These are phyloP conservation scores for Pezicula carpinea DNA, from an alignment of 2,329 filamentous ascomycete species.

Conservation along the genomic window DNA sequence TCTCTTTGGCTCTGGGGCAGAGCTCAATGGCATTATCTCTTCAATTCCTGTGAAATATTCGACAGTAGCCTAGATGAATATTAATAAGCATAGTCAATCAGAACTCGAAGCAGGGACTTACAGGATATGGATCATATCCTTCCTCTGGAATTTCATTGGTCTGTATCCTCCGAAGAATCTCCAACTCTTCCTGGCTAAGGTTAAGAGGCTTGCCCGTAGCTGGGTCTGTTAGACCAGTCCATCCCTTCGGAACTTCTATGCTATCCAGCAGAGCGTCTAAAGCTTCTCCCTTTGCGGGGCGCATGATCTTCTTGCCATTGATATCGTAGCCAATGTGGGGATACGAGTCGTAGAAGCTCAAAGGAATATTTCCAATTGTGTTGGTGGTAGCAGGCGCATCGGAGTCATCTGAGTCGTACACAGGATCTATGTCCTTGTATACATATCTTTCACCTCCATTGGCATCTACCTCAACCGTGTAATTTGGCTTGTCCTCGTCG, in stretches of 20 bases:
- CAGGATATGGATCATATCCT: slow-evolving; percentile 88
- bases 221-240: slow-evolving; percentile 93
- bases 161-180: slow-evolving; percentile 82
- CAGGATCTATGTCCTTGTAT: slow-evolving; percentile 88
- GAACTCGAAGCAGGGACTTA: slow-evolving; percentile 32
- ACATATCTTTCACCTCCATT: slow-evolving; percentile 88
- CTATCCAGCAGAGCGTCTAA: slow-evolving; percentile 91
- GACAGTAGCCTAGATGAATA: slow-evolving; percentile 60
- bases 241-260: slow-evolving; percentile 94
- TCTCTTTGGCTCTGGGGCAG: slow-evolving; percentile 92
- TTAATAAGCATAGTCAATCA: slow-evolving; percentile 16
- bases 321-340: slow-evolving; percentile 99
- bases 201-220: slow-evolving; percentile 89
- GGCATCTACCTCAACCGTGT: slow-evolving; percentile 67
- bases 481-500: slow-evolving; percentile 41
- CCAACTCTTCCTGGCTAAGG: slow-evolving; percentile 80
- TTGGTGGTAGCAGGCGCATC: slow-evolving; percentile 76
- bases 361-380: slow-evolving; percentile 91
- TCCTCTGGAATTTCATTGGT: slow-evolving; percentile 84
- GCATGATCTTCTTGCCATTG: slow-evolving; percentile 96
- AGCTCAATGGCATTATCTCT: slow-evolving; percentile 91
- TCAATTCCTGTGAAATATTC: slow-evolving; percentile 90
- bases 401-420: slow-evolving; percentile 94
- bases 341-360: slow-evolving; percentile 95
- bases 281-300: slow-evolving; percentile 88